Conservation (phyloP, 495 filamentous ascomycete species). For the Chaetomium fimeti region DNA sequence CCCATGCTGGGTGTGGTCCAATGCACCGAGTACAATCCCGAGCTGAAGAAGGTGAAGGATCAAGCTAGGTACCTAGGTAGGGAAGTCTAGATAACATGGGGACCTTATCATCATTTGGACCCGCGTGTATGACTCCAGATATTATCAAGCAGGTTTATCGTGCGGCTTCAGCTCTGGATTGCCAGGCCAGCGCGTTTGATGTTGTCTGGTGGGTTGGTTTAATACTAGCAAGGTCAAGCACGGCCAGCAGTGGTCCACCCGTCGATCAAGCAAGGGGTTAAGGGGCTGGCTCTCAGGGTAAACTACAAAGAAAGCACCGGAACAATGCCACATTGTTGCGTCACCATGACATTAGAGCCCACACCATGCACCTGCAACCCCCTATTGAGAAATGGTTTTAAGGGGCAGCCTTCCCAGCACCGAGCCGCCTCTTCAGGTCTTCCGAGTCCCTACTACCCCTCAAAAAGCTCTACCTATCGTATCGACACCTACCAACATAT, state of each 20-base stretch:
- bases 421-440: background rate
- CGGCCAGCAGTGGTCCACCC: too few relatives aligned
- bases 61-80: background rate
- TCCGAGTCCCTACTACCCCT: background rate
- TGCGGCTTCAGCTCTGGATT: background rate
- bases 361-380: background rate
- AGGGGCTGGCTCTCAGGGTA: background rate
- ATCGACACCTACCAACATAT: background rate
- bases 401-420: background rate
- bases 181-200: background rate
- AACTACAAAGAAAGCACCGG: background rate
- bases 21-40: background rate
- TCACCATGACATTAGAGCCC: background rate
- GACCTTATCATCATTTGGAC: background rate
- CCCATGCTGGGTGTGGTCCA: background rate
- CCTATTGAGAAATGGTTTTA: background rate
- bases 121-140: background rate
- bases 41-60: background rate
- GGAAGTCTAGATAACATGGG: background rate
- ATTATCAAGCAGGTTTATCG: background rate
- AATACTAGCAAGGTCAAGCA: too few relatives aligned
- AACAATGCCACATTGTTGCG: background rate
- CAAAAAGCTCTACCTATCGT: background rate
- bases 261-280: background rate
- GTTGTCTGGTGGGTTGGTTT: background rate